Conservation (phyloP, 2,329 filamentous ascomycete species). For the Delphinella strobiligena region DNA sequence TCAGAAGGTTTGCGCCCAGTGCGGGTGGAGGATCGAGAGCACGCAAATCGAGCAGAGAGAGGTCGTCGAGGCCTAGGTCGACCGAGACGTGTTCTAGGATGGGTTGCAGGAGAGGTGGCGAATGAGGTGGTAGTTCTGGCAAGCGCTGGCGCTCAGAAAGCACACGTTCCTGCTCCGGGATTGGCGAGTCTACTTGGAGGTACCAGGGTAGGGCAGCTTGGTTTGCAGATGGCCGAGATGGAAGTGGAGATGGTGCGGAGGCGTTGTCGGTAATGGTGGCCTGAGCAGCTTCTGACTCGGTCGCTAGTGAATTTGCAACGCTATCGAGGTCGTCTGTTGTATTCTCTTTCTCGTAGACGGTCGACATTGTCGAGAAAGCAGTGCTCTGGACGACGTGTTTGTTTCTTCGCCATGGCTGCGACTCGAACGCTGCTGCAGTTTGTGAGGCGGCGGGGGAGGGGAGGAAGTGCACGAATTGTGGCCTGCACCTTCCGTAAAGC, state of each 20-base stretch:
- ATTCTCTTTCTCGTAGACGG: too few species aligned
- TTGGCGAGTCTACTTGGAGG: constrained; percentile 51
- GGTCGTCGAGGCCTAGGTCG: constrained; percentile 73
- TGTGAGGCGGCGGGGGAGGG: background rate
- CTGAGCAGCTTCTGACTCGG: too few species aligned
- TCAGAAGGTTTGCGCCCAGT: constrained; percentile 76
- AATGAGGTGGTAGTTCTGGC: constrained; percentile 52
- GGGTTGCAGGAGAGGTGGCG: constrained; percentile 59
- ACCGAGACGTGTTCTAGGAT: constrained; percentile 70
- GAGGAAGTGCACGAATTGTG: background rate
- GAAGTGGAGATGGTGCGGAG: background rate
- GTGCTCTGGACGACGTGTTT: background rate
- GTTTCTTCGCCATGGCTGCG: background rate
- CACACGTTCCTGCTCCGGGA: constrained; percentile 28
- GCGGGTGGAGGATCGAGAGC: constrained; percentile 75
- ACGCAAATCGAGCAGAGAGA: constrained; percentile 72
- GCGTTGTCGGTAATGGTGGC: too few species aligned
- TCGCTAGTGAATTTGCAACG: too few species aligned
- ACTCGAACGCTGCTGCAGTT: too few species aligned
- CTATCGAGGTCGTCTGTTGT: background rate
- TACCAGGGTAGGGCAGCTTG: constrained; percentile 59
- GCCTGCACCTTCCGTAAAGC: background rate
- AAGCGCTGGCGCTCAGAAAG: constrained; percentile 43
- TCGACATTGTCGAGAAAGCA: background rate
- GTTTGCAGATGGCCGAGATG: constrained; percentile 1